Conservation (phyloP, 176 grass and related monocot genomes). For the Alloteropsis semialata region DNA sequence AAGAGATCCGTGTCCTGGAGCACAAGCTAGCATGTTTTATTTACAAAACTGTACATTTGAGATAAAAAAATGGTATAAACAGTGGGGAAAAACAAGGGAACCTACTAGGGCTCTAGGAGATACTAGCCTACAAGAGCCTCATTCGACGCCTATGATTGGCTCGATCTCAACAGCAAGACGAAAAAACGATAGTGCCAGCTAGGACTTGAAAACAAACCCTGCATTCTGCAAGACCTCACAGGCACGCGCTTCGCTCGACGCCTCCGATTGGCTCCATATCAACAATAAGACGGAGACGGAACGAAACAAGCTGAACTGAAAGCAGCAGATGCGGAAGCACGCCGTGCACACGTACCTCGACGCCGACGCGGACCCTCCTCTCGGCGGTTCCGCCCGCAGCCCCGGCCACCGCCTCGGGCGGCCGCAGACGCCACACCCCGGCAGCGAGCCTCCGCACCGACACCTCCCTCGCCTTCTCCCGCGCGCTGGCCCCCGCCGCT, state of each 20-base stretch:
- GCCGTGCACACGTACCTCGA: conserved; percentile 32
- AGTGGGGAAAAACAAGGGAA: no score
- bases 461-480: conserved; percentile 38
- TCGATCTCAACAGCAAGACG: background rate
- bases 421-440: conserved; percentile 74
- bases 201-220: no score
- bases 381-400: background rate
- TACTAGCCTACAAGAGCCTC: no score
- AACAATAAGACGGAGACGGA: background rate
- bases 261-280: background rate
- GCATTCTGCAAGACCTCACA: no score
- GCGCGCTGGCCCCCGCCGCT: background rate
- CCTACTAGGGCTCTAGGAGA: no score
- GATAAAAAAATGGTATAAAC: no score
- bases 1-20: conserved; percentile 3
- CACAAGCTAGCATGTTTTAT: background rate
- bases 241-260: no score
- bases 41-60: background rate
- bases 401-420: conserved; percentile 48
- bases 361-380: conserved; percentile 44
- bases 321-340: background rate
- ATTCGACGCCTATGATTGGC: no score
- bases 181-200: no score
- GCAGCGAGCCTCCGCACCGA: conserved; percentile 80
- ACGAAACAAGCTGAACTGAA: background rate